Evolutionary conservation across 805 yeast genomes (phyloP).

Genomic region (Metschnikowia reukaufii): DNA sequence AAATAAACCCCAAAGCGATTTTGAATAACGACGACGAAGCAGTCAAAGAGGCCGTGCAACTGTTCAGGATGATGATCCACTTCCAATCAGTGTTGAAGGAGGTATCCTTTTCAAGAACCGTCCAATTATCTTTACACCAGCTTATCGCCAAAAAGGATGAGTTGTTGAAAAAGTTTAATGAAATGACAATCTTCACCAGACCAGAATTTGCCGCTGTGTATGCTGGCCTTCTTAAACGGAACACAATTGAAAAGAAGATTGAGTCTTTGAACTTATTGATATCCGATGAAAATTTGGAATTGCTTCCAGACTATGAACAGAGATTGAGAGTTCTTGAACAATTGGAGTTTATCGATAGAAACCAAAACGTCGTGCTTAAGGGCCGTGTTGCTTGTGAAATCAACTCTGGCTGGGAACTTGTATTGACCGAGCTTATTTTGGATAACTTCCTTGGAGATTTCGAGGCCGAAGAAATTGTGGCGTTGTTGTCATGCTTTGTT

Average conservation of each 20-base stretch:
- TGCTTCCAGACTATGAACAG: constrained; percentile 92
- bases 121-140: constrained; percentile 38
- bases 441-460: constrained; percentile 92
- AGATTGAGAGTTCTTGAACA: constrained; percentile 73
- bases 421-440: constrained; percentile 81
- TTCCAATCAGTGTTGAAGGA: constrained; percentile 47
- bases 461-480: constrained; percentile 97
- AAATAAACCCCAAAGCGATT: constrained; percentile 32
- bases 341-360: constrained; percentile 77
- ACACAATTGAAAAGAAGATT: constrained; percentile 50
- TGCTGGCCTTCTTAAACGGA: constrained; percentile 45
- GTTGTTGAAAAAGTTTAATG: constrained; percentile 30
- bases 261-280: constrained; percentile 57
- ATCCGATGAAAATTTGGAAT: constrained; percentile 84
- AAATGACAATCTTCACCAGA: constrained; percentile 32
- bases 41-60: constrained; percentile 35
- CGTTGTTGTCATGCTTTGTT: constrained; percentile 85
- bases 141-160: constrained; percentile 37
- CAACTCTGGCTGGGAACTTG: constrained; percentile 87
- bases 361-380: constrained; percentile 76
- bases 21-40: constrained; percentile 37
- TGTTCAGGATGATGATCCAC: constrained; percentile 35
- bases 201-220: constrained; percentile 47
- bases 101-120: constrained; percentile 35
- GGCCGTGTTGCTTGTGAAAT: constrained; percentile 94